Conservation (phyloP, 495 filamentous ascomycete species). For the Viridothelium virens region DNA sequence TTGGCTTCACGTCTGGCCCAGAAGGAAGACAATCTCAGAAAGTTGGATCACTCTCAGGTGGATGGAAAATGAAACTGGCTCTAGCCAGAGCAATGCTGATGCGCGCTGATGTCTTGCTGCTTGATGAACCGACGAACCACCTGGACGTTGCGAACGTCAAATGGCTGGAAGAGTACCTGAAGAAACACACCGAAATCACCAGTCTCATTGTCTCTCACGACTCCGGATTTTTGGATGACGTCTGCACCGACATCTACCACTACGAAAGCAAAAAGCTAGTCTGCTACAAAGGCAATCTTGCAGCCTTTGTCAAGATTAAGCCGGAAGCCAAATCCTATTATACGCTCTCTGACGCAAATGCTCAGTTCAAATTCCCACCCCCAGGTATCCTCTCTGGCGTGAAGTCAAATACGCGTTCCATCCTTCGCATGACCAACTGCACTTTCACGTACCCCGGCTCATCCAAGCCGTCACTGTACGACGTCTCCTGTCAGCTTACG, state of each 20-base stretch:
- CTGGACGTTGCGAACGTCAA: slow-evolving; percentile 92
- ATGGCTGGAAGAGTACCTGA: slow-evolving; percentile 93
- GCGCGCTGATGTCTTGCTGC: slow-evolving; percentile 86
- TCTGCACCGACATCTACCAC: slow-evolving; percentile 98
- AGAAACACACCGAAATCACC: slow-evolving; percentile 91
- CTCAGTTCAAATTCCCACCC: slow-evolving; percentile 96
- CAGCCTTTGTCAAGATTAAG: slow-evolving; percentile 80
- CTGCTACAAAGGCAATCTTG: slow-evolving; percentile 89
- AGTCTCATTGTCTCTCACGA: slow-evolving; percentile 97
- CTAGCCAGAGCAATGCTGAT: slow-evolving; percentile 94
- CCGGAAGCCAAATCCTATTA: slow-evolving; percentile 99
- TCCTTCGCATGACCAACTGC: slow-evolving; percentile 88
- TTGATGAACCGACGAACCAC: slow-evolving; percentile 99
- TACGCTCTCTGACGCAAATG: slow-evolving; percentile 79
- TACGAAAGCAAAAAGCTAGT: slow-evolving; percentile 97
- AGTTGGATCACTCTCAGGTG: slow-evolving; percentile 93
- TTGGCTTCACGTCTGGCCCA: slow-evolving; percentile 86
- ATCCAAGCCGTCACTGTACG: slow-evolving; percentile 74
- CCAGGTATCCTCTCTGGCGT: slow-evolving; percentile 92
- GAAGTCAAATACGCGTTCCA: slow-evolving; percentile 85
- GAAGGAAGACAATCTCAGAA: slow-evolving; percentile 78
- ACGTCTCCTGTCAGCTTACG: slow-evolving; percentile 76
- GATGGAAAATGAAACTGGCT: slow-evolving; percentile 99
- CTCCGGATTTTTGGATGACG: slow-evolving; percentile 90
- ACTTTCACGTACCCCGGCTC: slow-evolving; percentile 85